Base-by-base conservation (phyloP, 345 rosid species). In the Rhodomyrtus tomentosa region DNA sequence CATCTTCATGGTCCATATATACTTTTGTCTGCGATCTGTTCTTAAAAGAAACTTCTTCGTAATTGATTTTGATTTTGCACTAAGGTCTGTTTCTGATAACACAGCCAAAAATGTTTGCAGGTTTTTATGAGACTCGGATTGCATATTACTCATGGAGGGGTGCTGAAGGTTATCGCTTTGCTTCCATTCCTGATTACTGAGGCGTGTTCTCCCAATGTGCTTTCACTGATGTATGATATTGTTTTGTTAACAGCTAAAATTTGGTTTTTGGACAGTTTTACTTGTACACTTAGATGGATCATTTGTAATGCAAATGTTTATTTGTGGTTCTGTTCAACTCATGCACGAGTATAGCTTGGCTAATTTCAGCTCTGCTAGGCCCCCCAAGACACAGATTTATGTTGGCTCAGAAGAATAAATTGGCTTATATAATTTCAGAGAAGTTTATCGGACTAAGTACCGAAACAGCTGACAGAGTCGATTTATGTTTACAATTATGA, bases 61-160 rank as follows among this genome's bases (percentile, higher is more conserved):
- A 68, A 36, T 48, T 80, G 8, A 25, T 16, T 80, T 24, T 80
- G 82, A 80, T 42, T 48, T 15, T 51, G 55, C 5, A 18, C 22
- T 29, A 27, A 29, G 36, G n/a, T 9, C 38, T 51, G 83, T 48
- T 81, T 10, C 38, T 81, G 40, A 51, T 81, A 38, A 68, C 45
- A 68, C 13, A 32, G 45, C 11, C 12, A 68, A 68, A 36, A 68
- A 18, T 82, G 83, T 73, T 20, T 89, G 87, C 92, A 96, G 98
- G 99, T 5, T 95, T 95, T 82, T 95, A 96, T 40, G 98, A 96
- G 90, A 95, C 94, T 16, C 92, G 98, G 54, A 90, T 95, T 48
- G 99, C 99, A 54, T 96, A 96, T 88, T 96, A 96, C 79, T 91
- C 96, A 40, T 96, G 98, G 98, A 93, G 96, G 90, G 99, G 98